Percentiles rank a stretch among this genome's conserved stretches.
phyloP scores from a whole-genome alignment of 2,329 filamentous ascomycete species.

The Aspergillus latus region DNA sequence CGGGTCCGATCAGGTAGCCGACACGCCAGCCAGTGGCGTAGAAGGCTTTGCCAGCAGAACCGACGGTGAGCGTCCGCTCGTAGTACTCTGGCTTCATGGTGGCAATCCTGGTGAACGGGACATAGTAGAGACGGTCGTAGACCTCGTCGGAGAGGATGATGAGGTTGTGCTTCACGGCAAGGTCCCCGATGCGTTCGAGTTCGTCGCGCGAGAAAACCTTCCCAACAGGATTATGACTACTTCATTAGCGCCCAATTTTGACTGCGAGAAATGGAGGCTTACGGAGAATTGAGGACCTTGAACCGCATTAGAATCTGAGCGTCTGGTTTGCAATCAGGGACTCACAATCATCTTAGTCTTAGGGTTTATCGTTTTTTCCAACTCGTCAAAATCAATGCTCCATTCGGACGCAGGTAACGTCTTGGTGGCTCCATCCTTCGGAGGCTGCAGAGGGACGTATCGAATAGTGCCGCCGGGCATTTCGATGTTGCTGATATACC shows the following conservation, averaged over 20 bases:
- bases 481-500: slow-evolving; percentile 94
- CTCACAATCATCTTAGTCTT: slow-evolving; percentile 93
- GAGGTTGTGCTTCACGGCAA: slow-evolving; percentile 90
- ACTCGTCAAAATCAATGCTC: slow-evolving; percentile 78
- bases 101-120: slow-evolving; percentile 88
- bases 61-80: slow-evolving; percentile 84
- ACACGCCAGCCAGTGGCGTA: slow-evolving; percentile 98
- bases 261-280: slow-evolving; percentile 21
- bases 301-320: slow-evolving; percentile 3
- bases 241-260: slow-evolving; percentile 13
- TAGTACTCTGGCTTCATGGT: slow-evolving; percentile 89
- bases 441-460: slow-evolving; percentile 93
- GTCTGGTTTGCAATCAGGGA: neutral
- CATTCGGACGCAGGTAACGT: slow-evolving; percentile 86
- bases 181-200: slow-evolving; percentile 76
- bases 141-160: slow-evolving; percentile 92
- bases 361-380: slow-evolving; percentile 77
- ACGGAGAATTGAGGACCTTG: slow-evolving; percentile 53
- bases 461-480: slow-evolving; percentile 95
- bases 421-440: slow-evolving; percentile 71
- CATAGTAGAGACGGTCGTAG: slow-evolving; percentile 93
- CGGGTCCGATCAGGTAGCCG: slow-evolving; percentile 88
- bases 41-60: slow-evolving; percentile 96
- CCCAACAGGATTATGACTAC: slow-evolving; percentile 83
- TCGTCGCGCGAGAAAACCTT: slow-evolving; percentile 89